phyloP scores from a whole-genome alignment of 2,329 filamentous ascomycete genomes.

The Sclerotinia subarctica region DNA sequence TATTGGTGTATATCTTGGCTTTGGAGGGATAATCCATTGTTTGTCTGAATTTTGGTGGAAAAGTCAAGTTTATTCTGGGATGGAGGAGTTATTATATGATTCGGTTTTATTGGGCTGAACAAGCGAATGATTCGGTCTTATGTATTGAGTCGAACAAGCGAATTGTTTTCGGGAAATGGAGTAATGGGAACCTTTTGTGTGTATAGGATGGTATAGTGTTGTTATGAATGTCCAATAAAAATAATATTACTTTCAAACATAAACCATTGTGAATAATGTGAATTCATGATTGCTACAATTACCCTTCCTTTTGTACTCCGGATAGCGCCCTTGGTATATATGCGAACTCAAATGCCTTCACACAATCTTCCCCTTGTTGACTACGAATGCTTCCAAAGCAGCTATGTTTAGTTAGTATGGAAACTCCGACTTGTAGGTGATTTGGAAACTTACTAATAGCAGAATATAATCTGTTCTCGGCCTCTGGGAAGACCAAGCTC shows the following conservation, averaged over 20 bases:
- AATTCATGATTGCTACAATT: constrained; percentile 3
- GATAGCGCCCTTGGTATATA: constrained; percentile 18
- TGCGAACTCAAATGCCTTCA: constrained; percentile 19
- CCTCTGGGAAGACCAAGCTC: constrained; percentile 89
- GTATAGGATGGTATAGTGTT: not conserved
- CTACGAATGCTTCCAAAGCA: constrained; percentile 82
- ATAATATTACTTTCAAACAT: not conserved
- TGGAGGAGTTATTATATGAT: not conserved
- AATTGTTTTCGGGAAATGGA: not conserved
- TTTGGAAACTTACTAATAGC: constrained; percentile 61
- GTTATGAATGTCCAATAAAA: not conserved
- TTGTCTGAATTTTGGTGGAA: not conserved
- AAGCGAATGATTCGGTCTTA: too few relatives aligned
- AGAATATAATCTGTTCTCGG: constrained; percentile 91
- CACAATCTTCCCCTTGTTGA: constrained; percentile 81
- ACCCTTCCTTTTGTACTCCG: constrained; percentile 16
- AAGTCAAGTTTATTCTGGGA: not conserved
- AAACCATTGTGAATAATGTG: not conserved
- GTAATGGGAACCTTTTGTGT: not conserved
- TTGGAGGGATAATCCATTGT: not conserved
- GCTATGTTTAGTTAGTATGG: constrained; percentile 44
- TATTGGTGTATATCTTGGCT: not conserved
- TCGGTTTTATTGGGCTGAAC: not conserved
- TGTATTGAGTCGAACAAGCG: not conserved
- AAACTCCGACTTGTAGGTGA: not conserved